Evolutionary conservation across 805 yeast genomes (phyloP), one percentile per base, ranked within the genome.

Genomic region (Kuraishia capsulata): DNA sequence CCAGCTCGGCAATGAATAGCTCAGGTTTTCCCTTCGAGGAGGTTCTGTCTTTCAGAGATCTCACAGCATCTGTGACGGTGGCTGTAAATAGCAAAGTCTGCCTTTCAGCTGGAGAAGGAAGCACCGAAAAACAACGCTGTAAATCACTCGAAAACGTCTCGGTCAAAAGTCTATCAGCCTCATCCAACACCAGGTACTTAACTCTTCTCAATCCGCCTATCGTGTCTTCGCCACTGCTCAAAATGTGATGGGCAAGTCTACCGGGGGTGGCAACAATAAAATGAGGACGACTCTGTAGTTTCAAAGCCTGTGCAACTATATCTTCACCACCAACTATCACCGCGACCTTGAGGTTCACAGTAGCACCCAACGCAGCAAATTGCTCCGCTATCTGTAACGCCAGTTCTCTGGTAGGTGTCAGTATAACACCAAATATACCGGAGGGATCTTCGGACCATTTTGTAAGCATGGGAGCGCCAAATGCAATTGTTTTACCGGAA

Each of bases 371-470:
- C 0, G 97, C 98, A 2, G 86, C 72, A 56, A 88, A 87, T 58
- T 92, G 99, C 54, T 92, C 98, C 2, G 97, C 97, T 23, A 92
- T 92, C 57, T 92, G 99, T 56, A 88, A 65, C 0, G 99, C 98
- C 50, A 90, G 69, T 56, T 92, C 98, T 59, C 99, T 69, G 0
- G 90, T 81, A 3, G 98, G 98, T 0, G 98, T 92, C 40, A 92
- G 59, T 1, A 92, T 73, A 2, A 92, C 63, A 3, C 97, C 98
- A 59, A 69, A 92, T 29, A 92, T 83, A 1, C 97, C 98, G 57
- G 73, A 73, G 1, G 98, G 98, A 56, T 92, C 97, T 47, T 81
- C 83, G 0, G 97, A 84, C 96, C 97, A 92, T 52, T 81, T 71
- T 1, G 95, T 77, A 40, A 92, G 65, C 86, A 92, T 90, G 2